Evolutionary conservation across 805 yeast species (phyloP).

Genomic region (Candida nonsorbophila): DNA sequence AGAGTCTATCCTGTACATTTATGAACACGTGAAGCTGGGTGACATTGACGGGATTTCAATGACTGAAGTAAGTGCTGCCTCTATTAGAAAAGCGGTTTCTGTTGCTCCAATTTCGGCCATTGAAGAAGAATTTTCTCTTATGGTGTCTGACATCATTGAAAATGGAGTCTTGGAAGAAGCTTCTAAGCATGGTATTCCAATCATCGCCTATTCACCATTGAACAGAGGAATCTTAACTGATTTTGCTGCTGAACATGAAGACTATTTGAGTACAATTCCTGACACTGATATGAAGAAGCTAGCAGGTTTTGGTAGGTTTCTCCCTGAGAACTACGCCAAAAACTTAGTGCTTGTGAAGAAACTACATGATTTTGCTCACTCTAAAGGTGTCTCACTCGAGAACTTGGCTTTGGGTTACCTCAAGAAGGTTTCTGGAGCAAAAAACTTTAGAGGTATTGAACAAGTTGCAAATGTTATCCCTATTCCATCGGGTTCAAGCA

Average conservation of each 20-base stretch:
- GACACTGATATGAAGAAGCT: constrained; percentile 3
- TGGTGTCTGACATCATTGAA: constrained; percentile 52
- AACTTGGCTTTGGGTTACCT: constrained; percentile 35
- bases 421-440: constrained; percentile 62
- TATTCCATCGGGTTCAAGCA: constrained; percentile 72
- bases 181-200: constrained; percentile 54
- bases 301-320: constrained; percentile 38
- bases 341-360: constrained; percentile 48
- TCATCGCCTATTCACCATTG: constrained; percentile 80
- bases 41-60: constrained; percentile 66
- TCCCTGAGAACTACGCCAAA: constrained; percentile 46
- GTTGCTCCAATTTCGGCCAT: constrained; percentile 59
- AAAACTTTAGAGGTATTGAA: constrained; percentile 36
- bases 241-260: constrained; percentile 31
- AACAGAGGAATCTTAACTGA: constrained; percentile 79
- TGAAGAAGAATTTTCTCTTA: constrained; percentile 75
- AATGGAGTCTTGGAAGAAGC: constrained; percentile 64
- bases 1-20: constrained; percentile 51
- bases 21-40: constrained; percentile 58
- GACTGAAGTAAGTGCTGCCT: constrained; percentile 62
- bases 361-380: constrained; percentile 46
- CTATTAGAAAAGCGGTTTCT: constrained; percentile 54
- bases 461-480: constrained; percentile 59
- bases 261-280: constrained; percentile 6
- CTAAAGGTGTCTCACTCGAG: constrained; percentile 55